Evolutionary conservation across 1,284 basidiomycete genomes (phyloP).

Genomic region (Phaffia rhodozyma): DNA sequence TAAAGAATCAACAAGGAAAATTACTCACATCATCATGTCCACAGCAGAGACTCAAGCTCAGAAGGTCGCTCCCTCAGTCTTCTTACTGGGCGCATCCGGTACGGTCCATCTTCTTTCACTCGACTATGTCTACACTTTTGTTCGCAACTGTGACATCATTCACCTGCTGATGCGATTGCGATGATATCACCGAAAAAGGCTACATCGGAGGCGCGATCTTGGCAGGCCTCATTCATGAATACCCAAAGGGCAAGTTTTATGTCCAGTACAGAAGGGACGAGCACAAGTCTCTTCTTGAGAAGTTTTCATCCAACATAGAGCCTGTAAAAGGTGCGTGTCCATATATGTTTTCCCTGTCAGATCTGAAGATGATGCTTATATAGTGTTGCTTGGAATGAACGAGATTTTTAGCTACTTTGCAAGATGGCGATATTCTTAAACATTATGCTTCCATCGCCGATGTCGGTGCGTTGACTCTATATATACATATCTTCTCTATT

Average conservation of each 20-base stretch:
- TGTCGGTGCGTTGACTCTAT: neutral
- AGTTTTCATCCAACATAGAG: neutral
- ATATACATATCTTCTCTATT: neutral
- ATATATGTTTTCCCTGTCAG: neutral
- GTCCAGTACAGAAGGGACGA: constrained; percentile 13
- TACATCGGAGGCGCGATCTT: constrained; percentile 13
- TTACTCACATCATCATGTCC: too few species aligned
- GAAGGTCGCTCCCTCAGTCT: neutral
- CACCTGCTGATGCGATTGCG: neutral
- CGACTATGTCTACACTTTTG: neutral
- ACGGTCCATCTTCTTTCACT: neutral
- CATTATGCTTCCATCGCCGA: constrained; percentile 6
- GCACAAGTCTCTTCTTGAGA: neutral
- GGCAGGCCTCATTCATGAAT: neutral
- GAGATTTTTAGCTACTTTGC: neutral
- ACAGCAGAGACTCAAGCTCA: too few species aligned
- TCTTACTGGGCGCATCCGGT: constrained; percentile 9
- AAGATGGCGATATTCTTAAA: constrained; percentile 2
- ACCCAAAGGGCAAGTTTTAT: constrained; percentile 7
- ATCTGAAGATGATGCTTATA: neutral
- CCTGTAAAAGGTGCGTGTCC: constrained; percentile 7
- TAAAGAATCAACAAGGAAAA: too few species aligned
- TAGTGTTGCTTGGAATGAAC: too few species aligned
- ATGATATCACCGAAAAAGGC: too few species aligned
- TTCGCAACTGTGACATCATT: neutral